Base-by-base conservation (phyloP, 805 yeast species). In the Yarrowia sp. region DNA sequence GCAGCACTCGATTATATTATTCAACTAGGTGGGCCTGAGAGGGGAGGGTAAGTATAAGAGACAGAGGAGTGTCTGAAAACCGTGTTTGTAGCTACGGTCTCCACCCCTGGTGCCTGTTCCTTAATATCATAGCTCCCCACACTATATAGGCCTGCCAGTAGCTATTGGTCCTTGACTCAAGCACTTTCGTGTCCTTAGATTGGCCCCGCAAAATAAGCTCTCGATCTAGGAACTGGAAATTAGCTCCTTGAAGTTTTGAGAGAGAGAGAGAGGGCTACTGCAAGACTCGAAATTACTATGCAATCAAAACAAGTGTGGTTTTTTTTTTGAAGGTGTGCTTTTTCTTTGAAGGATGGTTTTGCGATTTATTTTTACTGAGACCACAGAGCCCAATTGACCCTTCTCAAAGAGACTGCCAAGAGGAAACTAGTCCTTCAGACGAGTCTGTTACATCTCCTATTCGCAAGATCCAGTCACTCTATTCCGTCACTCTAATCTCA, bases 221-320 rank as follows among this genome's bases (percentile, higher is more conserved):
- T 59, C 52, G 50, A 43, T 59, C 65, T 59, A 59, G 65, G 65
- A 59, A 43, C 65, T 59, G 65, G 52, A 59, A 59, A 59, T 43
- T 59, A 56, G 48, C 63, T 55, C 61, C 61, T 41, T 43, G 58
- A 36, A 26, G 32, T 26, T 26, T 7, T 49, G 55, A 49, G 55
- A 10, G 55, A 26, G 36, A 48, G 52, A 48, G 52, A 36, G 32
- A 16, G 32, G 32, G n/a, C 59, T 14, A 53, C 35, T 53, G 59
- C 22, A 53, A 14, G 45, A 8, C 9, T 8, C 10, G 59, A 53
- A 53, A 53, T 53, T 53, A 53, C 59, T 36, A 16, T 40, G 59
- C 59, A 53, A 38, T 19, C 59, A 38, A 22, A 53, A 53, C 58
- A 53, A 38, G 35, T 38, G 58, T 53, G 58, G 41, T 36, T 12